Conservation (phyloP, 1,284 basidiomycete genomes). For the Moesziomyces sp. region DNA sequence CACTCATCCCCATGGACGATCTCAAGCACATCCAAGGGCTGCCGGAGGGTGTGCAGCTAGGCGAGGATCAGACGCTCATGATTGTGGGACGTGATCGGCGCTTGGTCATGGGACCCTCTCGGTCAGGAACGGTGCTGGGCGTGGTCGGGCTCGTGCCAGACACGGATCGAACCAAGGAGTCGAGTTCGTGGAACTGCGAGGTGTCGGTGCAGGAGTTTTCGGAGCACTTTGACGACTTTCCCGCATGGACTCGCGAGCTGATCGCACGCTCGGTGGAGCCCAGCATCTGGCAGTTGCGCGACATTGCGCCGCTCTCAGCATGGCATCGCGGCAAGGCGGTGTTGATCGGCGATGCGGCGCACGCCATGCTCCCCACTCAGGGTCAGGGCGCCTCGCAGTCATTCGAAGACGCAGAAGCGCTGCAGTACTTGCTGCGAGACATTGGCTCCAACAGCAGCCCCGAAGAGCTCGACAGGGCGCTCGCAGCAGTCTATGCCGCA, state of each 20-base stretch:
- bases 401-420: slow-evolving; percentile 30
- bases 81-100: slow-evolving; percentile 49
- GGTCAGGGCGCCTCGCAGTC: slow-evolving; percentile 33
- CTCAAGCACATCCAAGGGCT: slow-evolving; percentile 44
- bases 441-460: not conserved
- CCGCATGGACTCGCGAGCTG: slow-evolving; percentile 69
- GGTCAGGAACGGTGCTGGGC: slow-evolving; percentile 56
- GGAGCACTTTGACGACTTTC: slow-evolving; percentile 50
- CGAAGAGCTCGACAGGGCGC: not conserved
- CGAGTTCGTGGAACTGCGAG: slow-evolving; percentile 7
- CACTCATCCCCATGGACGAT: slow-evolving; percentile 38
- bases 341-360: slow-evolving; percentile 66
- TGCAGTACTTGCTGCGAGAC: slow-evolving; percentile 15
- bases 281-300: slow-evolving; percentile 65
- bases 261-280: slow-evolving; percentile 71
- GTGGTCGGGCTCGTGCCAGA: slow-evolving; percentile 17
- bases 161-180: slow-evolving; percentile 4
- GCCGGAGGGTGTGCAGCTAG: not conserved
- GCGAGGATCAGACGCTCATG: slow-evolving; percentile 12
- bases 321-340: slow-evolving; percentile 61
- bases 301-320: slow-evolving; percentile 55
- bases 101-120: slow-evolving; percentile 52
- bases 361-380: slow-evolving; percentile 48
- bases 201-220: slow-evolving; percentile 36
- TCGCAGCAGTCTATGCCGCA: slow-evolving; percentile 1